phyloP scores from a whole-genome alignment of 129 eudicot species.

The carrot (Daucus carota) region DNA sequence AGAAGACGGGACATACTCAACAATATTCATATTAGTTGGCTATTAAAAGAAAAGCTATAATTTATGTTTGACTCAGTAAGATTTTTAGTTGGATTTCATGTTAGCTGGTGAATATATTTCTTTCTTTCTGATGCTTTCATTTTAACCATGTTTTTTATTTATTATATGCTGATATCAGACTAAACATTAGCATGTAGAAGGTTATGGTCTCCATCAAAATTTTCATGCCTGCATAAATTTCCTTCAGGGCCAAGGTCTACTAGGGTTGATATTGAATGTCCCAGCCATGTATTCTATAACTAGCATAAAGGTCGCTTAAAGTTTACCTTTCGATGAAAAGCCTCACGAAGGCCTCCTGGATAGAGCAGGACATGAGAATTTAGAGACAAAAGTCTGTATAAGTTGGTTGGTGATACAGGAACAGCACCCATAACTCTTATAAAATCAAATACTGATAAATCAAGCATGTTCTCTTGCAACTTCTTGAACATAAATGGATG shows the following conservation, averaged over 20 bases:
- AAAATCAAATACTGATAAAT: constrained; percentile 45
- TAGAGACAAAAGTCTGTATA: constrained; percentile 50
- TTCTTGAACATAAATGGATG: constrained; percentile 64
- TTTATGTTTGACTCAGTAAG: too few species aligned
- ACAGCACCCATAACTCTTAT: constrained; percentile 73
- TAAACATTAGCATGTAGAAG: too few species aligned
- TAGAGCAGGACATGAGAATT: constrained; percentile 70
- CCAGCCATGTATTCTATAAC: not conserved
- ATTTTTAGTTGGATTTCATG: too few species aligned
- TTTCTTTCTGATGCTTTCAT: too few species aligned
- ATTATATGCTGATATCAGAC: too few species aligned
- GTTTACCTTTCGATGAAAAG: constrained; percentile 80
- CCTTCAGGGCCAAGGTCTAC: not conserved
- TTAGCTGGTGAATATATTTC: too few species aligned
- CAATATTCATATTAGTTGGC: too few species aligned
- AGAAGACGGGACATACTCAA: too few species aligned
- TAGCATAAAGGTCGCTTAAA: not conserved
- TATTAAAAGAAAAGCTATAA: too few species aligned
- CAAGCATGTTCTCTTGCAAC: constrained; percentile 34
- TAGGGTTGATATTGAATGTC: not conserved
- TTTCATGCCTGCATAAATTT: too few species aligned
- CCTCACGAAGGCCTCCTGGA: constrained; percentile 96
- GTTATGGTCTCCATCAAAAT: too few species aligned
- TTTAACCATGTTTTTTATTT: too few species aligned
- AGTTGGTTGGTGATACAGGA: constrained; percentile 71